Conservation (phyloP, 768 basidiomycete genomes). For the Lentinula detonsa region DNA sequence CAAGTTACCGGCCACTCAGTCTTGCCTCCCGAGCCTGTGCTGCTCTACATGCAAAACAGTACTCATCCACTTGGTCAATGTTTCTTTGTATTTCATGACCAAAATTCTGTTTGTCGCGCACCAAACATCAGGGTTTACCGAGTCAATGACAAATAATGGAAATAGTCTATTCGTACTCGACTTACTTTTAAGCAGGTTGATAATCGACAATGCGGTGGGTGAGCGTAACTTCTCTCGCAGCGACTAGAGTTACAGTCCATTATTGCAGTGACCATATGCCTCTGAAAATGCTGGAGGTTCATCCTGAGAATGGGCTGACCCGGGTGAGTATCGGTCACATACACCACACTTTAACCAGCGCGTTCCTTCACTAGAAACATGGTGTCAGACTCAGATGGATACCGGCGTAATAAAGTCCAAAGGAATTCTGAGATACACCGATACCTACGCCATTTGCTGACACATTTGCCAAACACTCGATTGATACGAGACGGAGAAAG, state of each 20-base stretch:
- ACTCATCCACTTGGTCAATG: slow-evolving; percentile 66
- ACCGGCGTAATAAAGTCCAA: neutral
- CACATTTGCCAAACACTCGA: slow-evolving; percentile 42
- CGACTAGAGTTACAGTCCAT: slow-evolving; percentile 62
- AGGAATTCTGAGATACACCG: neutral
- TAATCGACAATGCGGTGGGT: slow-evolving; percentile 50
- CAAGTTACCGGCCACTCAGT: slow-evolving; percentile 4
- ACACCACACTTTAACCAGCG: slow-evolving; percentile 71
- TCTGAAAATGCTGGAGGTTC: slow-evolving; percentile 64
- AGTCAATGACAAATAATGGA: no score
- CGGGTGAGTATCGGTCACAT: slow-evolving; percentile 14
- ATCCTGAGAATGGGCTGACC: slow-evolving; percentile 6
- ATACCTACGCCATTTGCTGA: slow-evolving; percentile 64
- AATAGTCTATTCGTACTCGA: neutral
- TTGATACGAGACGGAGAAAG: no score
- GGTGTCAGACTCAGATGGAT: slow-evolving; percentile 8
- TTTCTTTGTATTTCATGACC: slow-evolving; percentile 64
- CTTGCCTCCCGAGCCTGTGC: slow-evolving; percentile 29
- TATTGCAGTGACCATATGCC: slow-evolving; percentile 67
- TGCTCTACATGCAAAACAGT: slow-evolving; percentile 63
- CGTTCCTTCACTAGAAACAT: slow-evolving; percentile 58
- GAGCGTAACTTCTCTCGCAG: slow-evolving; percentile 61
- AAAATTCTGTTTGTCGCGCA: slow-evolving; percentile 41
- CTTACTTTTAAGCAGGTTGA: slow-evolving; percentile 54
- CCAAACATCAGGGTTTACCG: neutral